Conservation (phyloP, 2,329 filamentous ascomycete genomes). For the Cadophora sp. region DNA sequence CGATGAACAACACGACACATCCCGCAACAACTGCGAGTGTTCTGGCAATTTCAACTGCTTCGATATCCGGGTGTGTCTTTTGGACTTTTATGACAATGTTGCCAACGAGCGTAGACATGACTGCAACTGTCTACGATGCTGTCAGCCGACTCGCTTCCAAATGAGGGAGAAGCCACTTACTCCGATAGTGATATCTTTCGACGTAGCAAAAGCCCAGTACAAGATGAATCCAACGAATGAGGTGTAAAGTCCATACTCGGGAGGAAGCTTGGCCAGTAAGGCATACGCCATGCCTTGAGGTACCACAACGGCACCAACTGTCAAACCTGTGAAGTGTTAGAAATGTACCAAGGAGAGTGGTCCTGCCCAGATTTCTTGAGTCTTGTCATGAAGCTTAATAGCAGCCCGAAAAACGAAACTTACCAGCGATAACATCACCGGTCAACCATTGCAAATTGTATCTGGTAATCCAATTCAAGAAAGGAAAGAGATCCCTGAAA, state of each 20-base stretch:
- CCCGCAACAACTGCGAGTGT: constrained; percentile 80
- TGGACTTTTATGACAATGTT: constrained; percentile 75
- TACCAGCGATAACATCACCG: constrained; percentile 89
- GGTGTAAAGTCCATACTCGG: constrained; percentile 88
- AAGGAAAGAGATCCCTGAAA: constrained; percentile 79
- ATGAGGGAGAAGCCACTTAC: constrained; percentile 56
- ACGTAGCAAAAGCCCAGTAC: constrained; percentile 98
- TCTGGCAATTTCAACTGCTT: constrained; percentile 74
- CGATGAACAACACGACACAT: constrained; percentile 77
- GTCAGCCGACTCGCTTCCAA: constrained; percentile 24
- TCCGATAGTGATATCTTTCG: constrained; percentile 98
- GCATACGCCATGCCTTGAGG: constrained; percentile 98
- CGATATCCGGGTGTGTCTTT: constrained; percentile 61
- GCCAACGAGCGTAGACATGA: constrained; percentile 91
- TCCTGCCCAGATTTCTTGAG: neutral
- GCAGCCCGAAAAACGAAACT: constrained; percentile 37
- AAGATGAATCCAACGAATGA: constrained; percentile 95
- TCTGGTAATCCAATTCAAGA: constrained; percentile 81
- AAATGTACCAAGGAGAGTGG: neutral
- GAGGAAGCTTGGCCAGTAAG: constrained; percentile 76
- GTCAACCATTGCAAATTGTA: constrained; percentile 92
- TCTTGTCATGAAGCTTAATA: neutral
- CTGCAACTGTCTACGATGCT: constrained; percentile 77
- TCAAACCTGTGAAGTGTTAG: constrained; percentile 58
- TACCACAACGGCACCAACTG: constrained; percentile 80